Conservation (phyloP, 164 flowering plant genomes). For the Dillenia turbinata region DNA sequence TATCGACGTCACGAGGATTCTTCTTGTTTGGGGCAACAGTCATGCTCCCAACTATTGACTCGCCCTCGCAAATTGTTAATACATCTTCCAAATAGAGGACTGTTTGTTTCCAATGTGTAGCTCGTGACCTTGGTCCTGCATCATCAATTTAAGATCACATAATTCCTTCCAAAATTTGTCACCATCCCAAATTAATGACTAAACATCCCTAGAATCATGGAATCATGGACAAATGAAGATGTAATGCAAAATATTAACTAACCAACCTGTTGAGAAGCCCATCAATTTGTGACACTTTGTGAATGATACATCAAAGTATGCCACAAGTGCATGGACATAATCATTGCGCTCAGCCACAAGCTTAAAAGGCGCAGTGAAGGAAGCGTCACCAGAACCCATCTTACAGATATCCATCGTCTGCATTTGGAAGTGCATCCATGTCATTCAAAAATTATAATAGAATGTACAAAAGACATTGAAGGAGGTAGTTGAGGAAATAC, state of each 20-base stretch:
- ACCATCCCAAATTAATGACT: background rate
- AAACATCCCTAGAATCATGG: background rate
- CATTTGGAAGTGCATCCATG: slow-evolving; percentile 3
- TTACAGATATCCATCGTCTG: slow-evolving; percentile 98
- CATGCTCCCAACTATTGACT: slow-evolving; percentile 70
- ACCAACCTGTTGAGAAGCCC: slow-evolving; percentile 96
- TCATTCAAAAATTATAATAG: background rate
- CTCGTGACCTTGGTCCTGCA: slow-evolving; percentile 87
- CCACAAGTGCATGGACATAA: slow-evolving; percentile 94
- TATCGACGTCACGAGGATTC: slow-evolving; percentile 92
- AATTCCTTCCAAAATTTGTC: background rate
- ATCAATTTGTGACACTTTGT: slow-evolving; percentile 80
- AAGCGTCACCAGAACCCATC: slow-evolving; percentile 89
- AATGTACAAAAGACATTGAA: background rate
- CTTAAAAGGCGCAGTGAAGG: slow-evolving; percentile 92
- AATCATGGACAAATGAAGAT: background rate
- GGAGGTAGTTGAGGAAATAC: background rate
- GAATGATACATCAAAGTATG: slow-evolving; percentile 93
- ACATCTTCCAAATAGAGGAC: slow-evolving; percentile 94
- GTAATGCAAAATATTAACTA: background rate
- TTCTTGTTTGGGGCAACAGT: slow-evolving; percentile 84
- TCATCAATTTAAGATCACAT: background rate
- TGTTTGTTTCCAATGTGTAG: slow-evolving; percentile 98
- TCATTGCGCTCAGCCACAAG: slow-evolving; percentile 89
- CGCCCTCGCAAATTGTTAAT: slow-evolving; percentile 84